These are phyloP conservation scores for Jacaranda copaia DNA, from an alignment of 257 asterid species.

Conservation along the genomic window DNA sequence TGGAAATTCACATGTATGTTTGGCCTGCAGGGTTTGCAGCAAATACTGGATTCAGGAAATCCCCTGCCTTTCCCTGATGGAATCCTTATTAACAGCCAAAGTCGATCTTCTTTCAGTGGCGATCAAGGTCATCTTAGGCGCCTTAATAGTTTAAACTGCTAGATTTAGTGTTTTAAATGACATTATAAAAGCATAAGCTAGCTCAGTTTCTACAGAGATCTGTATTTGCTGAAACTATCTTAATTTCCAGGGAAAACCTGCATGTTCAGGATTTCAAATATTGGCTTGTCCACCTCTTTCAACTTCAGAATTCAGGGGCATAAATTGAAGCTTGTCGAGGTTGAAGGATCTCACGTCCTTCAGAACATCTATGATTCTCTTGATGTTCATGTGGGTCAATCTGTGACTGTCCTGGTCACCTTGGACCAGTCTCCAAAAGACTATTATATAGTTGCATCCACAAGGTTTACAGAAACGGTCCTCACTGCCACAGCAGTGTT, in stretches of 20 bases:
- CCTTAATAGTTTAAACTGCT: neutral
- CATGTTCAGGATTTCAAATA: slow-evolving; percentile 89
- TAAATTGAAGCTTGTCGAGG: slow-evolving; percentile 83
- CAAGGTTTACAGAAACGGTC: slow-evolving; percentile 64
- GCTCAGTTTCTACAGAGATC: neutral
- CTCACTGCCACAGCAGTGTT: slow-evolving; percentile 61
- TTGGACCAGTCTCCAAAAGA: slow-evolving; percentile 80
- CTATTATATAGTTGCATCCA: slow-evolving; percentile 84
- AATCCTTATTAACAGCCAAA: slow-evolving; percentile 78
- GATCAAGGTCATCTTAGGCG: slow-evolving; percentile 65
- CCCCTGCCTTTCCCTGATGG: slow-evolving; percentile 81
- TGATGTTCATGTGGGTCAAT: slow-evolving; percentile 89
- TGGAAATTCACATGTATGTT: neutral
- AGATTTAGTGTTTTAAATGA: neutral
- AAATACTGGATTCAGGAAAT: slow-evolving; percentile 77
- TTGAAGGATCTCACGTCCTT: slow-evolving; percentile 91
- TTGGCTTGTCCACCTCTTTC: slow-evolving; percentile 72
- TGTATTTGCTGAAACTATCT: slow-evolving; percentile 18
- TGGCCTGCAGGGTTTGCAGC: slow-evolving; percentile 71
- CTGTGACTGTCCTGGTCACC: slow-evolving; percentile 76
- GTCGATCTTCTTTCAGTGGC: slow-evolving; percentile 64
- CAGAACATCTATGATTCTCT: slow-evolving; percentile 77
- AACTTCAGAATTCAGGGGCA: slow-evolving; percentile 95
- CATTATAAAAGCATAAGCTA: neutral
- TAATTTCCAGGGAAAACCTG: slow-evolving; percentile 74